Base-by-base conservation (phyloP, 176 grass and related monocot genomes). In the Triticum timopheevii region DNA sequence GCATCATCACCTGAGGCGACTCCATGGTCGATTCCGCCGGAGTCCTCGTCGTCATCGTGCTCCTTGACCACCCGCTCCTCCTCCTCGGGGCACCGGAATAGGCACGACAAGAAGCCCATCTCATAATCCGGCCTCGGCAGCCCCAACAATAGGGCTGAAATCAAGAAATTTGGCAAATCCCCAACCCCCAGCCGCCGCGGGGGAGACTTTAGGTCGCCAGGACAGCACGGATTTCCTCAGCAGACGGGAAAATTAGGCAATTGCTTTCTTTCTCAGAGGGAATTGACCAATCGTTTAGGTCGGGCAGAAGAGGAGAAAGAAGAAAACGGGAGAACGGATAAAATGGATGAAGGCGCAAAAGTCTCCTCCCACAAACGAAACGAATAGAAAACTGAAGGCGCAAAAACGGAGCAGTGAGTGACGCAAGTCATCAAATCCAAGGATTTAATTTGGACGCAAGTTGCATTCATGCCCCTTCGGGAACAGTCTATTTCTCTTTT, bases 61-160 rank as follows among this genome's bases (percentile, higher is more conserved):
- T 59, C 83, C 73, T 76, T 76, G 3, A 24, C 15, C 20, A 56
- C 27, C 20, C 33, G 17, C 15, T 68, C 81, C 7, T 69, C 83
- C 13, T 80, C 33, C n/a, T 69, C 75, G 7, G 76, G 81, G 13
- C 85, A 91, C 62, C 76, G 81, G 85, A 83, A 91, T 76, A 91
- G 61, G 77, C 89, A 88, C 27, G 85, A 78, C 36, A 91, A 81
- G 76, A 91, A 80, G 49, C 85, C 81, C 89, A 91, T 91, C 81
- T 69, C 81, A 80, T 91, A 56, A 87, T 56, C 67, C 24, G 68
- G 19, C 80, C 78, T 71, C 79, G 23, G 6, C 50, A 27, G 19
- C 78, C 49, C 79, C 31, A 58, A 30, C 13, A 61, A 82, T 27
- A 56, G 76, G 35, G 25, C 72, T 30, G 72, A 34, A 25, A 80